phyloP scores from a whole-genome alignment of 768 basidiomycete genomes.

The Leucosporidium creatinivorum region DNA sequence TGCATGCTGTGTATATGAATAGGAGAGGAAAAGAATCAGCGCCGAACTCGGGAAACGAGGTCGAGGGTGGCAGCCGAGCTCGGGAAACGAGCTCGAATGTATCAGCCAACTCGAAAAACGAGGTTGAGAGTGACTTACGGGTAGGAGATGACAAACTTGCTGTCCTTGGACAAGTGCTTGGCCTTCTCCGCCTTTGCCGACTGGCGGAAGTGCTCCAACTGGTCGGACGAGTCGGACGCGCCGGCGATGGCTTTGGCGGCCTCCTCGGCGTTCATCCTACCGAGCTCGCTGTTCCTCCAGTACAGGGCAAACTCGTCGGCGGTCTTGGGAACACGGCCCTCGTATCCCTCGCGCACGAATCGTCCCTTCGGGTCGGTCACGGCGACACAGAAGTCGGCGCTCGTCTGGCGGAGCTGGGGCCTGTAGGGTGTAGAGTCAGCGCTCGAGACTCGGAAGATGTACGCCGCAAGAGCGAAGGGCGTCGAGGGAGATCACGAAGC shows the following conservation, averaged over 20 bases:
- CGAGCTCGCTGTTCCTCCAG: conserved; percentile 46
- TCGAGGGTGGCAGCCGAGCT: too few species aligned
- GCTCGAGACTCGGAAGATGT: too few species aligned
- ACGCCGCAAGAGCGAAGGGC: too few species aligned
- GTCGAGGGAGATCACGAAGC: too few species aligned
- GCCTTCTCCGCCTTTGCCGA: conserved; percentile 43
- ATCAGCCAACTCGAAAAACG: too few species aligned
- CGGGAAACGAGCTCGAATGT: conserved; percentile 37
- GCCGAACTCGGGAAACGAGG: conserved; percentile 46
- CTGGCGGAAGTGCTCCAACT: conserved; percentile 41
- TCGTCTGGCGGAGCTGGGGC: conserved; percentile 40
- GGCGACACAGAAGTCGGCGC: conserved; percentile 42
- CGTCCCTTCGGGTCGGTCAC: conserved; percentile 65
- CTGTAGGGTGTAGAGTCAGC: neutral
- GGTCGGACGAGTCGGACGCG: conserved; percentile 25
- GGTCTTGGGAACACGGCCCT: conserved; percentile 45
- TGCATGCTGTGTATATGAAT: conserved; percentile 42
- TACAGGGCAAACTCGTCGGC: conserved; percentile 45
- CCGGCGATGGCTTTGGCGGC: conserved; percentile 38
- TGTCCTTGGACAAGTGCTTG: conserved; percentile 40
- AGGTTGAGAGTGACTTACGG: conserved; percentile 44
- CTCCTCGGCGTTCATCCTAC: conserved; percentile 37
- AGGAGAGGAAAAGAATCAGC: conserved; percentile 45
- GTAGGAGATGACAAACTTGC: conserved; percentile 49
- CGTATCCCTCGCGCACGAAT: conserved; percentile 39